Evolutionary conservation across 2,329 filamentous ascomycete genomes (phyloP).

Genomic region (Venturia nashicola): DNA sequence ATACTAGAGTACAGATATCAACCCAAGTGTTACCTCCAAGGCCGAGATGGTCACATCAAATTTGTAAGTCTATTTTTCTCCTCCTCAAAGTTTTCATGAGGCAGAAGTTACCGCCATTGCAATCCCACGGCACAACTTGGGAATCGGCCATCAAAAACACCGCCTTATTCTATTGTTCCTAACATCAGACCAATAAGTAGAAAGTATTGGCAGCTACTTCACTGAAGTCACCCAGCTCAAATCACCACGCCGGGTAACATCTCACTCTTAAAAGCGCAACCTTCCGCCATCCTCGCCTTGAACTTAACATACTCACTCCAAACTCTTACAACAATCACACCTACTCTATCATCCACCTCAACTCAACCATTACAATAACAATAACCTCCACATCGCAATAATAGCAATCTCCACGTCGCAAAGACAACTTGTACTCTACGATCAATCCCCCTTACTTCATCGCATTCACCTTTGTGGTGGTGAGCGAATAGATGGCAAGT

Average conservation of each 20-base stretch:
- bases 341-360: neutral
- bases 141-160: neutral
- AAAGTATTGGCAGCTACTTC: neutral
- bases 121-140: neutral
- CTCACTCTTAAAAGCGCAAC: neutral
- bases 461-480: neutral
- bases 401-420: neutral
- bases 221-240: neutral
- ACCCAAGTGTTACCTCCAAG: neutral
- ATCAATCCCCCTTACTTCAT: neutral
- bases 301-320: neutral
- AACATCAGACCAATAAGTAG: neutral
- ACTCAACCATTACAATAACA: neutral
- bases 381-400: neutral
- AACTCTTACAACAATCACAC: neutral
- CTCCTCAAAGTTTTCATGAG: neutral
- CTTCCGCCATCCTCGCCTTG: neutral
- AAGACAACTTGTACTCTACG: neutral
- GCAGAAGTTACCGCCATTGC: neutral
- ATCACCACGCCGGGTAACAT: neutral
- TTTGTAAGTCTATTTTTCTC: neutral
- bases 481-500: neutral
- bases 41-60: neutral
- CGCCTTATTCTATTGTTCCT: neutral
- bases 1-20: neutral